Base-by-base conservation (phyloP, 495 filamentous ascomycete species). In the Podospora sp. region DNA sequence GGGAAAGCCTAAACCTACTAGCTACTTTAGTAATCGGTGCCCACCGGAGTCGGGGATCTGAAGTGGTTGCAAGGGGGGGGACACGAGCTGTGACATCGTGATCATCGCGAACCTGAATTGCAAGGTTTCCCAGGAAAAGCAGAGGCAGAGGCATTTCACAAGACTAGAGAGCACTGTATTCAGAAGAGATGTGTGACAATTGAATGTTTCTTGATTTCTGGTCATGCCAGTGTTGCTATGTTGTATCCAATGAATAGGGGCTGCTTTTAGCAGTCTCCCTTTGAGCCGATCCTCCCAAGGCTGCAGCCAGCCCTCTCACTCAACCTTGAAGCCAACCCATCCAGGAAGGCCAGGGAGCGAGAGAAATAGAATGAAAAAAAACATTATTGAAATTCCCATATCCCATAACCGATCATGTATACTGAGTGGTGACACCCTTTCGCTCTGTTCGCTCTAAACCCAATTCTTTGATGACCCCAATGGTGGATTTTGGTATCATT, bases 311-410 rank as follows among this genome's bases (percentile, higher is more conserved):
- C 55, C 29, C 57, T 65, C 65, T 35, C 65, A 65, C 68, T 70
- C 68, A 35, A 70, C 68, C 68, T 70, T 46, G 59, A 29, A 33
- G 46, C 59, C 46, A 40, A n/a, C 36, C 11, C 35, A 57, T 59
- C 22, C 25, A 60, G 57, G 29, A 29, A 60, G 35, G 60, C 49
- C 27, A 65, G 65, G 64, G 65, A 70, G 68, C 64, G 61, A 70
- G 24, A 58, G 53, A 61, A 60, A n/a, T 60, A 51, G 52, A 63
- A 59, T 40, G 18, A 21, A 20, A 62, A 65, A 60, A 35, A 57
- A 25, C 29, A 55, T 53, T 20, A 60, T 50, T 22, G 26, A 65
- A 50, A 69, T 35, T 33, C 60, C 27, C 40, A 60, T 27, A 55
- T 57, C 24, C 52, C 65, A 26, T 14, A 29, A 49, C 24, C 65